phyloP scores from a whole-genome alignment of 2,329 filamentous ascomycete genomes.

The Ophiocordyceps unilateralis region DNA sequence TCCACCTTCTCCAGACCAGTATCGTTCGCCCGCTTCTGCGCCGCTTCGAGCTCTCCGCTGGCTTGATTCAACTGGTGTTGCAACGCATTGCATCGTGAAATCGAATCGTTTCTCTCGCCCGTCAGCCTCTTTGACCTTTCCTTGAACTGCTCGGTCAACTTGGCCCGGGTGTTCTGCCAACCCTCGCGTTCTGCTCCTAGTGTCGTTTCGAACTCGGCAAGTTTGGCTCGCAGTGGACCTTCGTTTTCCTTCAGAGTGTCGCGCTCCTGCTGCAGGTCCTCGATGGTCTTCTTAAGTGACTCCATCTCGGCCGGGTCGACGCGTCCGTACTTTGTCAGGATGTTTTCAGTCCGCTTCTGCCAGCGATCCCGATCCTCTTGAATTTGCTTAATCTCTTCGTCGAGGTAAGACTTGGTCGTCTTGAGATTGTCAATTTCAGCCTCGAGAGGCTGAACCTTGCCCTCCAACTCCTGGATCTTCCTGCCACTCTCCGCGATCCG shows the following conservation, averaged over 20 bases:
- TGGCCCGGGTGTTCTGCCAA: constrained; percentile 35
- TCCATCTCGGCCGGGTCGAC: constrained; percentile 90
- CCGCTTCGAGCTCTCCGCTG: constrained; percentile 36
- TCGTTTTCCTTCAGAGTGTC: constrained; percentile 34
- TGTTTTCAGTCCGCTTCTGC: constrained; percentile 91
- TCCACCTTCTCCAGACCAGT: constrained; percentile 15
- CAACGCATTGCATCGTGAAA: constrained; percentile 33
- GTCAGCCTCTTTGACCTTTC: constrained; percentile 37
- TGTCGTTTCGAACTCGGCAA: constrained; percentile 31
- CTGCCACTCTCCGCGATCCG: constrained; percentile 58
- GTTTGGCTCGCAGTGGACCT: constrained; percentile 32
- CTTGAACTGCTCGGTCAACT: constrained; percentile 45
- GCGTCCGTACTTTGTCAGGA: constrained; percentile 88
- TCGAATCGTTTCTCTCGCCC: constrained; percentile 33
- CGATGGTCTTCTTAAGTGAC: constrained; percentile 64
- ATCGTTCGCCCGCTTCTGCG: constrained; percentile 19
- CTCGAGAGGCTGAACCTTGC: constrained; percentile 67
- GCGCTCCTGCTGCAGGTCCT: constrained; percentile 46
- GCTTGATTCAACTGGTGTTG: constrained; percentile 30
- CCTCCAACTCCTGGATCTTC: constrained; percentile 57
- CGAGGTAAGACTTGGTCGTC: constrained; percentile 61
- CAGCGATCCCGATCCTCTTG: constrained; percentile 86
- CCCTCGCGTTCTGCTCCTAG: constrained; percentile 36
- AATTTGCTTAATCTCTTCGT: constrained; percentile 75
- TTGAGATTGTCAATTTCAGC: constrained; percentile 67